Percentiles rank a stretch among this genome's conserved stretches.
Evolutionary conservation across 2,329 filamentous ascomycete species (phyloP).

Genomic region (Diaporthe caulivora): DNA sequence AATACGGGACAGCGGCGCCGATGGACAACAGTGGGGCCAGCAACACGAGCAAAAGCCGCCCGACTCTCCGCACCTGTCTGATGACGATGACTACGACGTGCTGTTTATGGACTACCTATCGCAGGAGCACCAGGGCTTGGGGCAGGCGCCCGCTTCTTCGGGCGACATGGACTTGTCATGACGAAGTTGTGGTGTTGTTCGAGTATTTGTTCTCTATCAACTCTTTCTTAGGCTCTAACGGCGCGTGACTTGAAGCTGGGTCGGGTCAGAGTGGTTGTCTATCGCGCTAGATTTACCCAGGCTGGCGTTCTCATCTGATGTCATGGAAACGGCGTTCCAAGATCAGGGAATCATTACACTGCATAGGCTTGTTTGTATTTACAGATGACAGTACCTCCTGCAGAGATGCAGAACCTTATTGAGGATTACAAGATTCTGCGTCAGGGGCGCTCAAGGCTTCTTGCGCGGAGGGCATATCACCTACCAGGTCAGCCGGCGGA

Average conservation of each 20-base stretch:
- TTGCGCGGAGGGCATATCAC: conserved; percentile 87
- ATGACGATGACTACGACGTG: conserved; percentile 72
- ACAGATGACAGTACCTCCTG: conserved; percentile 36
- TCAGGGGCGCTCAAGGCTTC: conserved; percentile 74
- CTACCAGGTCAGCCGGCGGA: conserved; percentile 90
- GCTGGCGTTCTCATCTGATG: conserved; percentile 7
- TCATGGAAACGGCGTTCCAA: conserved; percentile 29
- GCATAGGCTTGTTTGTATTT: conserved; percentile 41
- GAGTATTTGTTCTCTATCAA: not conserved
- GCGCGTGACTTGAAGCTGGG: not conserved
- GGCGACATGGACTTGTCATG: conserved; percentile 63
- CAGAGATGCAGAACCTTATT: conserved; percentile 55
- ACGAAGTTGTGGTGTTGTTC: conserved; percentile 32
- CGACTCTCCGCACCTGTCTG: conserved; percentile 55
- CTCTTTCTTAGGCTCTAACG: not conserved
- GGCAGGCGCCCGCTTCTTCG: conserved; percentile 44
- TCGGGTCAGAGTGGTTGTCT: not conserved
- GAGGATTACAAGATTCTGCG: conserved; percentile 69
- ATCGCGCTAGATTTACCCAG: not conserved
- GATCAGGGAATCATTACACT: not conserved
- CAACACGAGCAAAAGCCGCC: conserved; percentile 39
- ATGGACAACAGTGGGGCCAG: conserved; percentile 37
- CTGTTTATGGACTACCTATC: conserved; percentile 75
- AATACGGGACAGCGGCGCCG: conserved; percentile 48
- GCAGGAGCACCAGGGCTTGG: conserved; percentile 51